Percentiles rank a stretch among this genome's conserved stretches.
phyloP scores from a whole-genome alignment of 2,329 filamentous ascomycete genomes.

The Cladophialophora carrionii region DNA sequence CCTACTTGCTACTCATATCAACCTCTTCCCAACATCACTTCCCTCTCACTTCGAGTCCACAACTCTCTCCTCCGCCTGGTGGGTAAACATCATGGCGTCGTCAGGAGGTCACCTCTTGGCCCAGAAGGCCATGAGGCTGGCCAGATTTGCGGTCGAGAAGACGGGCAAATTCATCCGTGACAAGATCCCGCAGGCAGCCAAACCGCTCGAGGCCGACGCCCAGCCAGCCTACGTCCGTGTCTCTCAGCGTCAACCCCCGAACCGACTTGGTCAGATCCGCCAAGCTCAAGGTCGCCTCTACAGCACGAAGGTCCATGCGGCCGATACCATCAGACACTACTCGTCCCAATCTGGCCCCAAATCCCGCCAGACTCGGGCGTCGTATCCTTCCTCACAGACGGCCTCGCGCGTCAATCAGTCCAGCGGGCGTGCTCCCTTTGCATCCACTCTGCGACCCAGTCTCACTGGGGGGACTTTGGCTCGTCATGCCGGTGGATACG shows the following conservation, averaged over 20 bases:
- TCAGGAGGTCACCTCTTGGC: slow-evolving; percentile 55
- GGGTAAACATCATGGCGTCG: slow-evolving; percentile 49
- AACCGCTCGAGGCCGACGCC: slow-evolving; percentile 40
- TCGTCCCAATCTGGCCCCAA: slow-evolving; percentile 51
- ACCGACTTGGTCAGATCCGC: slow-evolving; percentile 64
- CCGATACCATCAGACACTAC: slow-evolving; percentile 55
- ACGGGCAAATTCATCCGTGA: slow-evolving; percentile 49
- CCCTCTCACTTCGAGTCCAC: slow-evolving; percentile 41
- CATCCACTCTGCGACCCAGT: slow-evolving; percentile 85
- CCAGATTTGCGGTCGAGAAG: slow-evolving; percentile 55
- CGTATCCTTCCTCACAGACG: slow-evolving; percentile 61
- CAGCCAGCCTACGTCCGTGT: slow-evolving; percentile 63
- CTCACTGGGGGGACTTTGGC: slow-evolving; percentile 84
- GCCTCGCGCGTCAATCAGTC: slow-evolving; percentile 63
- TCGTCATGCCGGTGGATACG: slow-evolving; percentile 86
- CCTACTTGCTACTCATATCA: slow-evolving; percentile 7
- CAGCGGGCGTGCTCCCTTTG: slow-evolving; percentile 80
- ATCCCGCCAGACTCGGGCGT: slow-evolving; percentile 54
- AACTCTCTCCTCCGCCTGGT: slow-evolving; percentile 28
- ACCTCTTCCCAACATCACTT: slow-evolving; percentile 12
- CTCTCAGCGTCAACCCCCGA: slow-evolving; percentile 57
- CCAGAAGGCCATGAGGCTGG: slow-evolving; percentile 53
- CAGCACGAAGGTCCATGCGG: slow-evolving; percentile 56
- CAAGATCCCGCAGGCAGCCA: slow-evolving; percentile 47
- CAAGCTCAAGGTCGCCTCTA: slow-evolving; percentile 68